Base-by-base conservation (phyloP, 352 stramenopile species). In the Plasmopara muralis region DNA sequence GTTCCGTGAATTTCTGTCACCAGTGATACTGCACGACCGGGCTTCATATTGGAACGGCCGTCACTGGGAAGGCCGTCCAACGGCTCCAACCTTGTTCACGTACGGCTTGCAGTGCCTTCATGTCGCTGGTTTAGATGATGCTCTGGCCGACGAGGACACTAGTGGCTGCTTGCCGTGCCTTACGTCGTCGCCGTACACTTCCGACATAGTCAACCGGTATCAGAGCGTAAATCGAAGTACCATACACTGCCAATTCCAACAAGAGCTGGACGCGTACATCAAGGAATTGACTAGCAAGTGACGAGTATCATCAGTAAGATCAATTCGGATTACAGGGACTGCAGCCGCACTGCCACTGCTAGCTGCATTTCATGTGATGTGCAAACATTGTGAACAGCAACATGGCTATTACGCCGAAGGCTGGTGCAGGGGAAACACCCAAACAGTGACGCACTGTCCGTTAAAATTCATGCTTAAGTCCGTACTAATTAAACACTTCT, bases 41-140 rank as follows among this genome's bases (percentile, higher is more conserved):
- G 77, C 77, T 0, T 87, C 75, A 16, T 93, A 88, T 52, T 93
- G 83, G 83, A 93, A 93, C 53, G 83, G 83, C 0, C 72, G 74
- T 1, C 53, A 80, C 47, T 90, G 83, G 83, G 83, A 93, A 75
- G 80, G 72, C 15, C 74, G 79, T 2, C 74, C 70, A 5, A 82
- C 77, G 0, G 77, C 80, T 1, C 76, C 83, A 0, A 28, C 72
- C 25, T 39, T 86, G 15, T 87, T 89, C 55, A 89, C 80, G 8
- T 93, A 93, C 41, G 83, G 79, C 8, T 44, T 51, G 9, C 69
- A 89, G 43, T 93, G 83, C 28, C 43, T 68, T 16, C 56, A 74
- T 6, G 63, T 84, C 8, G 75, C 78, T 33, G 77, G 77, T 2
- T 41, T 73, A 18, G 47, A 53, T n/a, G 34, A 43, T 0, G 50